Conservation (phyloP, 2,329 filamentous ascomycete species). For the Diplodia sapinea region DNA sequence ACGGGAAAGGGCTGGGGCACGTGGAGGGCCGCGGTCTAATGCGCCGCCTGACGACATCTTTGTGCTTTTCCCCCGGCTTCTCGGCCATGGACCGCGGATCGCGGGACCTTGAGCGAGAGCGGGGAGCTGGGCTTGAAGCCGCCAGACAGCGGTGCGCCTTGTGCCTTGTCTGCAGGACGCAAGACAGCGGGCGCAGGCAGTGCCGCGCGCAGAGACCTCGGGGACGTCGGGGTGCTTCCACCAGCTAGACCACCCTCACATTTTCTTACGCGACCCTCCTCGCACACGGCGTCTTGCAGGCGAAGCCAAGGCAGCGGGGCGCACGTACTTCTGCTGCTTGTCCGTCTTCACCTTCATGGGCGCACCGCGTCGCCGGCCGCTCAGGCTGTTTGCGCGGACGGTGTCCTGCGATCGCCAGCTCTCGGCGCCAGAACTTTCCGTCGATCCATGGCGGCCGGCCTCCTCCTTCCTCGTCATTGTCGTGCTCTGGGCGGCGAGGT, state of each 20-base stretch:
- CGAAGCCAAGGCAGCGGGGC: constrained; percentile 27
- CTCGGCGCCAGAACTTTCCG: constrained; percentile 68
- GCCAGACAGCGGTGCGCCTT: constrained; percentile 24
- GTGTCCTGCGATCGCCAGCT: constrained; percentile 72
- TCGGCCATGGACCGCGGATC: not conserved
- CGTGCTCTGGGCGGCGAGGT: constrained; percentile 28
- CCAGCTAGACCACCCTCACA: constrained; percentile 37
- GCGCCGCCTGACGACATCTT: constrained; percentile 31
- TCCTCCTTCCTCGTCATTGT: constrained; percentile 71
- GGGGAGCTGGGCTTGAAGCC: constrained; percentile 5
- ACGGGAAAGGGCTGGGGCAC: constrained; percentile 25
- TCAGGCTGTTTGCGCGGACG: constrained; percentile 52
- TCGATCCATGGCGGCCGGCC: constrained; percentile 68
- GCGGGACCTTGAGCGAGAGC: constrained; percentile 6
- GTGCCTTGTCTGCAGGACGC: constrained; percentile 24
- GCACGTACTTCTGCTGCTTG: constrained; percentile 58
- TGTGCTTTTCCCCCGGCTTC: constrained; percentile 21
- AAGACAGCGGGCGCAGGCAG: constrained; percentile 28
- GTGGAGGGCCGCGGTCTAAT: constrained; percentile 30
- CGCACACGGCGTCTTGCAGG: constrained; percentile 19
- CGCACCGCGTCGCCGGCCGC: constrained; percentile 44
- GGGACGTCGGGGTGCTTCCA: constrained; percentile 27
- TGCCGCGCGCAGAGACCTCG: constrained; percentile 26
- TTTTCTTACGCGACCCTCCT: constrained; percentile 29
- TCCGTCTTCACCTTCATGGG: constrained; percentile 61